These are phyloP conservation scores for Jatropha podagrica DNA, from an alignment of 441 rosid genomes.

Conservation along the genomic window DNA sequence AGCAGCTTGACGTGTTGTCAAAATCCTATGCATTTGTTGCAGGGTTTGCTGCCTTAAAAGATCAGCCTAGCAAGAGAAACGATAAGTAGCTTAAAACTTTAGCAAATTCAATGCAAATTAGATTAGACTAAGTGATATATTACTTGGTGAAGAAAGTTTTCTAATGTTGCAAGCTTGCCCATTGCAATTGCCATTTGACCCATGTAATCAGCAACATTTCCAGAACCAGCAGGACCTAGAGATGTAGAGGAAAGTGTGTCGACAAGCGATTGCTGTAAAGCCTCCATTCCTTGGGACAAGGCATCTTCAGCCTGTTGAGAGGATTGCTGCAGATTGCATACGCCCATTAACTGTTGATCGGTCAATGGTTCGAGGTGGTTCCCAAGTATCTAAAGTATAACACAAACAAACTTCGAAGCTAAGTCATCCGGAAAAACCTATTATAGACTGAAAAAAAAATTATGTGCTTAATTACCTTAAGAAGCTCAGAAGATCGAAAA, in stretches of 20 bases:
- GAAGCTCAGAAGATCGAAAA: constrained; percentile 88
- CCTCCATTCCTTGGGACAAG: constrained; percentile 96
- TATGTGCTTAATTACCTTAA: constrained; percentile 51
- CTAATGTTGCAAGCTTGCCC: constrained; percentile 80
- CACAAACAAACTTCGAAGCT: background rate
- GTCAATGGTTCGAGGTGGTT: constrained; percentile 87
- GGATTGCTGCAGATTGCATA: constrained; percentile 89
- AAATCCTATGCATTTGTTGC: constrained; percentile 81
- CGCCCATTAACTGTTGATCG: constrained; percentile 88
- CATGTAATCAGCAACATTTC: constrained; percentile 83
- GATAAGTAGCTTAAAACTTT: background rate
- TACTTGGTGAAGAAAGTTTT: constrained; percentile 88
- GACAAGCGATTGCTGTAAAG: constrained; percentile 81
- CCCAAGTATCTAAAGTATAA: constrained; percentile 59
- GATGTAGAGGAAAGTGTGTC: constrained; percentile 72
- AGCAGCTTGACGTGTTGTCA: constrained; percentile 90
- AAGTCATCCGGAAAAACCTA: background rate
- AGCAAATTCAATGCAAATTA: background rate
- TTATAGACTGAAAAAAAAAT: too few species aligned
- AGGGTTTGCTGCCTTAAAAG: constrained; percentile 85
- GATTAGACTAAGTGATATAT: background rate
- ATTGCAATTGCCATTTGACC: constrained; percentile 92
- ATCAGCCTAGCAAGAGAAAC: constrained; percentile 60
- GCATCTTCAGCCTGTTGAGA: constrained; percentile 98
- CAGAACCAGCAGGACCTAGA: constrained; percentile 59